Conservation (phyloP, 495 filamentous ascomycete species). For the Podospora pseudoanserina region DNA sequence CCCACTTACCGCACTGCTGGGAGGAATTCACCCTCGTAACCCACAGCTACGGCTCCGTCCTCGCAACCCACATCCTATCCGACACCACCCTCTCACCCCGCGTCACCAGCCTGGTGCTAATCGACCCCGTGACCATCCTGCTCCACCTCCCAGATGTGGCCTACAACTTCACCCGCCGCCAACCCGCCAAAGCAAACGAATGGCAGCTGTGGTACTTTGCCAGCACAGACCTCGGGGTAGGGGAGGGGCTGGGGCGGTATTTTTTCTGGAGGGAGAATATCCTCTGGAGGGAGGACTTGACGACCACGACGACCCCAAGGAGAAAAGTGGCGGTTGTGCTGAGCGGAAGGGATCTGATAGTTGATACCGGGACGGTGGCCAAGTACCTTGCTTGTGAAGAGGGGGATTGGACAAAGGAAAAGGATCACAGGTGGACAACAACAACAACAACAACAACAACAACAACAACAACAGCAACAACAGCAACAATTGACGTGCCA, state of each 20-base stretch:
- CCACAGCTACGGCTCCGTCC: slow-evolving; percentile 62
- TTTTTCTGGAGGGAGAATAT: slow-evolving; percentile 70
- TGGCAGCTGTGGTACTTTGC: slow-evolving; percentile 66
- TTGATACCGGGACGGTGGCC: slow-evolving; percentile 55
- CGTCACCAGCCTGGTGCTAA: slow-evolving; percentile 50
- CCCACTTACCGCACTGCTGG: slow-evolving; percentile 45
- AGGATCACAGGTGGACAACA: slow-evolving; percentile 9
- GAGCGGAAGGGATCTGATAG: slow-evolving; percentile 60
- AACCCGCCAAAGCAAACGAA: slow-evolving; percentile 56
- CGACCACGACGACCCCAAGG: slow-evolving; percentile 9
- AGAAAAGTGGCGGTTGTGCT: slow-evolving; percentile 54
- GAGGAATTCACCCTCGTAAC: slow-evolving; percentile 49
- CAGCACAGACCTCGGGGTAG: slow-evolving; percentile 59
- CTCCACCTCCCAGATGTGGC: slow-evolving; percentile 65
- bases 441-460: no score
- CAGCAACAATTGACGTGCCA: no score
- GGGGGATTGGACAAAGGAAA: slow-evolving; percentile 9
- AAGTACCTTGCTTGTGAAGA: slow-evolving; percentile 50
- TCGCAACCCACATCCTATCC: slow-evolving; percentile 60
- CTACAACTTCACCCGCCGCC: slow-evolving; percentile 64
- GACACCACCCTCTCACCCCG: slow-evolving; percentile 36
- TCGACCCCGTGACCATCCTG: slow-evolving; percentile 64
- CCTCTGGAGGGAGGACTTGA: slow-evolving; percentile 59
- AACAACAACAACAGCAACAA: no score
- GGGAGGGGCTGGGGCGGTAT: slow-evolving; percentile 54